Percentiles rank a stretch among this genome's conserved stretches.
These are phyloP conservation scores for Phialophora verrucosa DNA, from an alignment of 2,329 filamentous ascomycete species.

Conservation along the genomic window DNA sequence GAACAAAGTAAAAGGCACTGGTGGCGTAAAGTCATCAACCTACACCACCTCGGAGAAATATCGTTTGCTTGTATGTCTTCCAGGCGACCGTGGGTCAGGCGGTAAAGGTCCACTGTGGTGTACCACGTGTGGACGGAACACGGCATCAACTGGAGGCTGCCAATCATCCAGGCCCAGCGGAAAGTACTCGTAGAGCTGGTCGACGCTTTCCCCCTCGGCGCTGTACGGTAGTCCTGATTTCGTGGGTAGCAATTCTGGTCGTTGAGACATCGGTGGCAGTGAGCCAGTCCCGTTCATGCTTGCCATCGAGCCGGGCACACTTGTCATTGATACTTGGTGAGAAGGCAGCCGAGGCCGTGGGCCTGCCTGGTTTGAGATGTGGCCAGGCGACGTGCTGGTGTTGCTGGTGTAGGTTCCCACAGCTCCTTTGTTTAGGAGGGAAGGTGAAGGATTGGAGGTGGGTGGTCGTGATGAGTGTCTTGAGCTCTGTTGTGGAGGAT, in stretches of 20 bases:
- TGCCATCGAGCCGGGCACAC: constrained; percentile 23
- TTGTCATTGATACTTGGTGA: constrained; percentile 33
- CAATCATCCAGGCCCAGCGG: constrained; percentile 88
- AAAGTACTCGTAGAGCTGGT: constrained; percentile 93
- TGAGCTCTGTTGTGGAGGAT: constrained; percentile 31
- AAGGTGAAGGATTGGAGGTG: constrained; percentile 40
- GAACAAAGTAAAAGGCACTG: not conserved
- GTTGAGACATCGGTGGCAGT: constrained; percentile 9
- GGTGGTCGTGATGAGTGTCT: constrained; percentile 38
- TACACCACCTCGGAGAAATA: constrained; percentile 40
- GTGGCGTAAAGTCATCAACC: not conserved
- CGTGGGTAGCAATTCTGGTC: constrained; percentile 28
- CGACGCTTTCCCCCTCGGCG: constrained; percentile 54
- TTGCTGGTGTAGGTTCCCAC: constrained; percentile 19
- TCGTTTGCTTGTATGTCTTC: constrained; percentile 37
- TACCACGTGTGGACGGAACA: constrained; percentile 90
- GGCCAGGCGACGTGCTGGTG: constrained; percentile 26
- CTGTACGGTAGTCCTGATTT: constrained; percentile 29
- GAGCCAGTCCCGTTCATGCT: constrained; percentile 17
- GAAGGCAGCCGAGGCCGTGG: constrained; percentile 30
- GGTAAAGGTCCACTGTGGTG: constrained; percentile 65
- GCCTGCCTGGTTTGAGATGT: constrained; percentile 17
- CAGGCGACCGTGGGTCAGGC: constrained; percentile 35
- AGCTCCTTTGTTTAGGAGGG: constrained; percentile 36
- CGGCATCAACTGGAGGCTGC: constrained; percentile 87